These are phyloP conservation scores for Paraconiothyrium brasiliense DNA, from an alignment of 2,329 filamentous ascomycete genomes.

Conservation along the genomic window DNA sequence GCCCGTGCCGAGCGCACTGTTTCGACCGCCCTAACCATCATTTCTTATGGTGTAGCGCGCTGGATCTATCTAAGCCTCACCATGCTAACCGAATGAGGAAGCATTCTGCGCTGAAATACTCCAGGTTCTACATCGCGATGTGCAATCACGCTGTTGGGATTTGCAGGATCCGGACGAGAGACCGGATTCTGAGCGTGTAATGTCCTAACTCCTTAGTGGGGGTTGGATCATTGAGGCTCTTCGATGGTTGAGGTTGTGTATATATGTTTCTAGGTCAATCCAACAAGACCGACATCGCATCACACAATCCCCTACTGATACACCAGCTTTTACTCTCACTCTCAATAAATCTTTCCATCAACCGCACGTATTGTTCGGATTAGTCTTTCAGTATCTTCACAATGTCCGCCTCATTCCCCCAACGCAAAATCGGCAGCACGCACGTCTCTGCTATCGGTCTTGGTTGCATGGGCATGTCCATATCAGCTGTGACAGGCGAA, in stretches of 20 bases:
- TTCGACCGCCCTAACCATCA: not conserved
- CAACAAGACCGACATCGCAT: not conserved
- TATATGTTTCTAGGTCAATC: not conserved
- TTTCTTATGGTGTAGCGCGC: not conserved
- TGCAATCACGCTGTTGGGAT: not conserved
- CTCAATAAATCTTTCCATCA: not conserved
- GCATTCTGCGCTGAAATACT: not conserved
- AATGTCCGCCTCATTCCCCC: constrained; percentile 14
- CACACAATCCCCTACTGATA: not conserved
- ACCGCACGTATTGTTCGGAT: no score
- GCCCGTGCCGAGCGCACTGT: not conserved
- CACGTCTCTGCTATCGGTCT: constrained; percentile 18
- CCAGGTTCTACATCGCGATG: not conserved
- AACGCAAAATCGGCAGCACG: constrained; percentile 15
- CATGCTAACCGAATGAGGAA: not conserved
- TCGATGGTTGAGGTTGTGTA: not conserved
- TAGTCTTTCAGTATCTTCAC: not conserved
- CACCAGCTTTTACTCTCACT: not conserved
- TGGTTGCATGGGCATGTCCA: constrained; percentile 20
- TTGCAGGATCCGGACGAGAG: no score
- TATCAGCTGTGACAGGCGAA: not conserved
- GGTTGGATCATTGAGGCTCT: not conserved
- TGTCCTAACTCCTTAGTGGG: not conserved
- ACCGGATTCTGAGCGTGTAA: not conserved
- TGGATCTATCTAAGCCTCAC: not conserved